phyloP scores from a whole-genome alignment of 1,139 yeast genomes.

The Protomyces pachydermus region DNA sequence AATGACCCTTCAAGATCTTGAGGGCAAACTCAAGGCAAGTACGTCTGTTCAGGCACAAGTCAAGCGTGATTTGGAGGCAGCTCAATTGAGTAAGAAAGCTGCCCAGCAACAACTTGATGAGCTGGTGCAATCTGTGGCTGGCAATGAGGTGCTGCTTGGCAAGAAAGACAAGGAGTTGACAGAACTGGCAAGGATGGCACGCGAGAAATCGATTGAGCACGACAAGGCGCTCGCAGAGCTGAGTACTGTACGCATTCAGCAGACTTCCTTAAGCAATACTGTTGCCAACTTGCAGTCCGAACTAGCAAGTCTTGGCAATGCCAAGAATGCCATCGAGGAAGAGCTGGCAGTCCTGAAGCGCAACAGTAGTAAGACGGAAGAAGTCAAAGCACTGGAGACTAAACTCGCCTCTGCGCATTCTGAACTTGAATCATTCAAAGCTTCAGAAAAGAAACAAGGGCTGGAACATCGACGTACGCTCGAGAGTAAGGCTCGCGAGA shows the following conservation, averaged over 20 bases:
- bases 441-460: not conserved
- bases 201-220: not conserved
- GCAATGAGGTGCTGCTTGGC: constrained; percentile 2
- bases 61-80: not conserved
- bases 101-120: constrained; percentile 12
- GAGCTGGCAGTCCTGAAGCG: constrained; percentile 1
- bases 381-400: not conserved
- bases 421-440: constrained; percentile 6
- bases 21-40: not conserved
- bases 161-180: constrained; percentile 12
- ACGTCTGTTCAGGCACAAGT: not conserved
- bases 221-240: not conserved
- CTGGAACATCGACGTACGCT: not conserved
- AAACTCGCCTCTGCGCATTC: not conserved
- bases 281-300: not conserved
- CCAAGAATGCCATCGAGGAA: not conserved
- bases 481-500: constrained; percentile 4
- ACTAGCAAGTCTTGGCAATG: not conserved
- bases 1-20: not conserved
- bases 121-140: constrained; percentile 11
- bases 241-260: not conserved
- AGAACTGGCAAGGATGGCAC: not conserved
- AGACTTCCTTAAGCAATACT: not conserved
- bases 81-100: not conserved
- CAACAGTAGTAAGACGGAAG: not conserved